phyloP scores from a whole-genome alignment of 352 stramenopile genomes.

The Labyrinthula sp. region DNA sequence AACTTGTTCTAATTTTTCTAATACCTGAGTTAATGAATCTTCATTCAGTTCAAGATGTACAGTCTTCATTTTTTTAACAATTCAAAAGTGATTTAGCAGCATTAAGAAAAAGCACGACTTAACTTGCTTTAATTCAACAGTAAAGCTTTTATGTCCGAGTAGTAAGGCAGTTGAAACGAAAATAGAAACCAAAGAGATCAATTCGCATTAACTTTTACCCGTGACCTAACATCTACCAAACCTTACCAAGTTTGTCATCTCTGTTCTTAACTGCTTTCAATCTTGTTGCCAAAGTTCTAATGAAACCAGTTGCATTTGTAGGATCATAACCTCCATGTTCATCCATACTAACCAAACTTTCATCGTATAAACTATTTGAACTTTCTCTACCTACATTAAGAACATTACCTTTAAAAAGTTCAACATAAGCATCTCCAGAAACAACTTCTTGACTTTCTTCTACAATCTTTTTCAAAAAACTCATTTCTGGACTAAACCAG shows the following conservation, averaged over 20 bases:
- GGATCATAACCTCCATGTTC: slow-evolving; percentile 93
- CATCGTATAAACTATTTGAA: slow-evolving; percentile 80
- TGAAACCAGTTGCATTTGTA: slow-evolving; percentile 87
- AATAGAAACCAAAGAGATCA: too few species aligned
- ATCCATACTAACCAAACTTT: slow-evolving; percentile 91
- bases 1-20: too few species aligned
- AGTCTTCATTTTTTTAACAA: too few species aligned
- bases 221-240: too few species aligned
- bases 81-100: too few species aligned
- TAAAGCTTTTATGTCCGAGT: too few species aligned
- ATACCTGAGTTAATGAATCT: too few species aligned
- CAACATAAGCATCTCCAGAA: slow-evolving; percentile 68
- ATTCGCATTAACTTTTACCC: too few species aligned
- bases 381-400: slow-evolving; percentile 69
- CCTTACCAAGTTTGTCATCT: slow-evolving; percentile 15
- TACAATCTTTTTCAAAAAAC: slow-evolving; percentile 80
- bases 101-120: too few species aligned
- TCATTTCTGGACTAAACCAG: slow-evolving; percentile 98
- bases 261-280: slow-evolving; percentile 66
- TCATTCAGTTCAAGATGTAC: too few species aligned
- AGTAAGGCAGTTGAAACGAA: too few species aligned
- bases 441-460: slow-evolving; percentile 79
- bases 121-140: too few species aligned
- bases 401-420: slow-evolving; percentile 94
- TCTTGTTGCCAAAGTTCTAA: slow-evolving; percentile 87